A percentile compares a stretch with the other conserved stretches of the same genome.
phyloP scores from a whole-genome alignment of 164 flowering plant species.

The Taxillus chinensis region DNA sequence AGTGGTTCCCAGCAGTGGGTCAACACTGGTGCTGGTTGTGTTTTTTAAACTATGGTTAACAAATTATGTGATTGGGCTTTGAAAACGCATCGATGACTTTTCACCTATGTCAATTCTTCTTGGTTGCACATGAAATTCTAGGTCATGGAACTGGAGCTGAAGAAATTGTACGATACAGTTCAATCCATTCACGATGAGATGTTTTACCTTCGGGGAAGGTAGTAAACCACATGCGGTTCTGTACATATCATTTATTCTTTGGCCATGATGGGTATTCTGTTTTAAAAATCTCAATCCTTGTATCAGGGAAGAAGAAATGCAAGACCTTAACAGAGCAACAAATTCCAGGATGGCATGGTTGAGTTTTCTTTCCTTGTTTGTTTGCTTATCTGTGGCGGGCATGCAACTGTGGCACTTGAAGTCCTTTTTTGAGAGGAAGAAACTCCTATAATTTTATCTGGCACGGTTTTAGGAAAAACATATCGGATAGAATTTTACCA shows the following conservation, averaged over 20 bases:
- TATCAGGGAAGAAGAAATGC: slow-evolving; percentile 73
- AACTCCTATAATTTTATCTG: slow-evolving; percentile 36
- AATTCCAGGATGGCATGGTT: slow-evolving; percentile 57
- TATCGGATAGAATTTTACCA: not conserved
- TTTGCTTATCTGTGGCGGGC: slow-evolving; percentile 62
- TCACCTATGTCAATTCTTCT: no score
- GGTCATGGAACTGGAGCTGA: slow-evolving; percentile 44
- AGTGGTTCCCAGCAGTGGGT: no score
- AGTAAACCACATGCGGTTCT: not conserved
- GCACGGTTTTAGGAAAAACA: no score
- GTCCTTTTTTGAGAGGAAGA: slow-evolving; percentile 77
- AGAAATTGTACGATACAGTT: slow-evolving; percentile 39
- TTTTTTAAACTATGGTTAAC: no score
- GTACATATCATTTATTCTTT: no score
- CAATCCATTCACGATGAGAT: slow-evolving; percentile 55
- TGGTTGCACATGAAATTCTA: not conserved
- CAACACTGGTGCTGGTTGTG: no score
- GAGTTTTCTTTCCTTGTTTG: slow-evolving; percentile 45
- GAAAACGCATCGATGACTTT: no score
- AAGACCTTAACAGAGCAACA: slow-evolving; percentile 45
- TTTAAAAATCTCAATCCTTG: not conserved
- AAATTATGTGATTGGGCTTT: no score
- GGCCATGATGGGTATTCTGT: no score
- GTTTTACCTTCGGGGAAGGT: slow-evolving; percentile 59
- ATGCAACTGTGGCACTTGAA: slow-evolving; percentile 80